These are phyloP conservation scores for Chlorociboria aeruginascens DNA, from an alignment of 495 filamentous ascomycete genomes.

Conservation along the genomic window DNA sequence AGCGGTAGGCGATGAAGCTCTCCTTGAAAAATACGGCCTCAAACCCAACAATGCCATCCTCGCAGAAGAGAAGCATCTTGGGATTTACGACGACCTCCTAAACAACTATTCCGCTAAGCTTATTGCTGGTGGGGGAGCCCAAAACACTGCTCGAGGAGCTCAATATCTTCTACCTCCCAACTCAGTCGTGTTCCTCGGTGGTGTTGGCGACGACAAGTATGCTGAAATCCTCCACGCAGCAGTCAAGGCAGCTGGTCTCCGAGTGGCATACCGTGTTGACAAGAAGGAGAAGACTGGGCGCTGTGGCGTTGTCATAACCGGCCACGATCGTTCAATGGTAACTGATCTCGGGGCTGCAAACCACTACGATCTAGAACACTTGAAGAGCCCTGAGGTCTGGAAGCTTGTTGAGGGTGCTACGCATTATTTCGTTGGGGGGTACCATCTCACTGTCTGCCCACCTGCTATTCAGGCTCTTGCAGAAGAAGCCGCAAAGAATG, in stretches of 20 bases:
- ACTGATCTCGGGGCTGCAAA: conserved; percentile 95
- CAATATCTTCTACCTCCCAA: conserved; percentile 88
- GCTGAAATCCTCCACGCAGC: conserved; percentile 73
- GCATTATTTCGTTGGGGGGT: conserved; percentile 88
- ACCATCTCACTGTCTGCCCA: conserved; percentile 79
- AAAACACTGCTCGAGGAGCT: conserved; percentile 95
- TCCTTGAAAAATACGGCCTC: conserved; percentile 84
- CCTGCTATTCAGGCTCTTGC: conserved; percentile 79
- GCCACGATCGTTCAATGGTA: conserved; percentile 83
- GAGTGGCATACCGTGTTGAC: conserved; percentile 88
- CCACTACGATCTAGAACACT: conserved; percentile 88
- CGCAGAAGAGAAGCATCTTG: conserved; percentile 78
- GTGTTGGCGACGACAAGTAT: conserved; percentile 85
- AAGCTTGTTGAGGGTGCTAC: conserved; percentile 74
- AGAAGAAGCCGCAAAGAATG: conserved; percentile 73
- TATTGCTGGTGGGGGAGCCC: conserved; percentile 91
- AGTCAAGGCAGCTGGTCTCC: conserved; percentile 66
- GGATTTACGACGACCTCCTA: conserved; percentile 84
- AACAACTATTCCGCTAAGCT: conserved; percentile 79
- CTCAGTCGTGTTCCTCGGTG: conserved; percentile 84
- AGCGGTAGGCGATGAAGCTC: conserved; percentile 62
- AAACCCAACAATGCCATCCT: conserved; percentile 97
- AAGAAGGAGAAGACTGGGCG: conserved; percentile 72
- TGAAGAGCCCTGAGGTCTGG: conserved; percentile 88
- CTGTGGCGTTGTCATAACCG: conserved; percentile 94